Conservation (phyloP, 768 basidiomycete species). For the Mycena metata region DNA sequence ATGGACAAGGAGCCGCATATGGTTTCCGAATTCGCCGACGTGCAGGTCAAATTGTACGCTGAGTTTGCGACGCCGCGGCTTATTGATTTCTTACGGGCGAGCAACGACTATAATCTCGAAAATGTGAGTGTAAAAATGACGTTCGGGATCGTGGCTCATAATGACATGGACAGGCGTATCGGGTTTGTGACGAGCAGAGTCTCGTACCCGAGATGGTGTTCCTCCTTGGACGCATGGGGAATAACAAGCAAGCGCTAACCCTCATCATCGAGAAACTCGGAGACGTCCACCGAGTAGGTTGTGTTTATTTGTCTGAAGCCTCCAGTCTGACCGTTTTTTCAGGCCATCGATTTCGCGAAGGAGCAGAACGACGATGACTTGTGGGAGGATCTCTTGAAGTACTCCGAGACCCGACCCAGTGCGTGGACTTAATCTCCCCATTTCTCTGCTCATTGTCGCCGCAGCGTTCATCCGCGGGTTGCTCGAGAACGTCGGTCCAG, state of each 20-base stretch:
- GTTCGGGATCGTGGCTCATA: background rate
- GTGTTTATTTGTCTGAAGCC: background rate
- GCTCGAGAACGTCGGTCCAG: slow-evolving; percentile 95
- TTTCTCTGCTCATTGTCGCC: background rate
- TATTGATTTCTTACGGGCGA: slow-evolving; percentile 92
- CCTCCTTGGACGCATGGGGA: slow-evolving; percentile 96
- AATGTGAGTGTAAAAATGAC: slow-evolving; percentile 57
- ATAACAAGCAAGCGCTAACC: slow-evolving; percentile 93
- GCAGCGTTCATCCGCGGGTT: slow-evolving; percentile 94
- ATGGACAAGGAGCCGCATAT: slow-evolving; percentile 89
- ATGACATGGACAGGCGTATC: slow-evolving; percentile 73
- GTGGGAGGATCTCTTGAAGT: slow-evolving; percentile 96
- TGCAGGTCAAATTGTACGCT: slow-evolving; percentile 92
- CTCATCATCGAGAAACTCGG: slow-evolving; percentile 96
- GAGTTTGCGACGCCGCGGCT: slow-evolving; percentile 84
- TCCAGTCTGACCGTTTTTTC: background rate
- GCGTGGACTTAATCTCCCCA: slow-evolving; percentile 37
- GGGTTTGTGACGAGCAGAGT: slow-evolving; percentile 86
- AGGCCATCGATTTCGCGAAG: slow-evolving; percentile 99
- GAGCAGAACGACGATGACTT: slow-evolving; percentile 97
- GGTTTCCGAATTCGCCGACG: slow-evolving; percentile 85
- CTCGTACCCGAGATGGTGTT: slow-evolving; percentile 98
- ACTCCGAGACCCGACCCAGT: slow-evolving; percentile 95
- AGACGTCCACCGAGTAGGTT: slow-evolving; percentile 86
- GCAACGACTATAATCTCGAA: slow-evolving; percentile 92